phyloP scores from a whole-genome alignment of 306 rosid genomes.

The Cercis canadensis region DNA sequence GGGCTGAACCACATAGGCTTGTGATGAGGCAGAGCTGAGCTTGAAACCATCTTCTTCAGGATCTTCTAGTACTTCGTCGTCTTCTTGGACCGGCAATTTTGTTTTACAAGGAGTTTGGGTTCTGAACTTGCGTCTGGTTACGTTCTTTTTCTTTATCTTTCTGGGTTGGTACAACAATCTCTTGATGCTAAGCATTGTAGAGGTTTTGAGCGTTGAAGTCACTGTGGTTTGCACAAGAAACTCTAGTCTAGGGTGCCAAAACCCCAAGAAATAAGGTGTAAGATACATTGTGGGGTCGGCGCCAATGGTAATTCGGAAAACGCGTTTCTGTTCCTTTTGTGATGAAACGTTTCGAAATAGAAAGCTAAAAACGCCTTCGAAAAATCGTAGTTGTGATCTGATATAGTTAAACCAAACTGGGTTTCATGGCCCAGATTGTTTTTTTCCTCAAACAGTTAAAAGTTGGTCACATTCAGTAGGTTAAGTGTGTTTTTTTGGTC shows the following conservation, averaged over 20 bases:
- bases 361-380: no score
- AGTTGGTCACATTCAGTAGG: no score
- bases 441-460: no score
- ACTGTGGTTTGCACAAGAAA: background rate
- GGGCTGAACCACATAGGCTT: constrained; percentile 81
- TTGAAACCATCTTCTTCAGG: constrained; percentile 59
- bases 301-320: background rate
- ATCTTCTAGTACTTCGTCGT: constrained; percentile 40
- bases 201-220: background rate
- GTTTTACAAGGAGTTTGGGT: constrained; percentile 26
- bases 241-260: no score
- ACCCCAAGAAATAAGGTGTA: no score
- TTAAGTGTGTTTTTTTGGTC: no score
- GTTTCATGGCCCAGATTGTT: no score
- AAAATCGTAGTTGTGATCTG: no score
- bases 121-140: constrained; percentile 36
- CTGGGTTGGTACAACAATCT: constrained; percentile 39
- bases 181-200: constrained; percentile 54
- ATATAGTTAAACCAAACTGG: no score
- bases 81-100: constrained; percentile 31
- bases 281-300: no score
- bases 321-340: background rate
- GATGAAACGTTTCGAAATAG: background rate
- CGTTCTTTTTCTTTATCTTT: constrained; percentile 41
- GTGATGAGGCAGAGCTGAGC: constrained; percentile 76